Conservation (phyloP, 371 early-diverging fungal genomes). For the Nosema muscidifuracis region DNA sequence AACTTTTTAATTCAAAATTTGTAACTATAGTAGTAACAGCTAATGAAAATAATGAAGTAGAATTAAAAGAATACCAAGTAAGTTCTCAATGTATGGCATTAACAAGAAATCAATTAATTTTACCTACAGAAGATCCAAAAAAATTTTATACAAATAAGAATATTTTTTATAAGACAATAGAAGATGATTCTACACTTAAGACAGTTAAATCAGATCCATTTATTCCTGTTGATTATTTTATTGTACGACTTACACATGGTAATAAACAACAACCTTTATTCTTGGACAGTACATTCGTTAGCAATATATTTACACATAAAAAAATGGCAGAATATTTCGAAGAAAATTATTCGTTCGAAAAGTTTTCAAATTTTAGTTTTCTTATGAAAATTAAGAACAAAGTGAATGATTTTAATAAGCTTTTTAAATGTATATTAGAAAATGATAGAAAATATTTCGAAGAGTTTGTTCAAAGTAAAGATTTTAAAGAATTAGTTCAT, state of each 20-base stretch:
- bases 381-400: constrained; percentile 20
- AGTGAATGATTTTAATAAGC: background rate
- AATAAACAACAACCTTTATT: constrained; percentile 29
- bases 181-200: constrained; percentile 16
- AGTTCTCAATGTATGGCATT: constrained; percentile 80
- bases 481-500: constrained; percentile 36
- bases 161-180: constrained; percentile 56
- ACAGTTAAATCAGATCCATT: constrained; percentile 31
- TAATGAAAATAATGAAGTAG: constrained; percentile 71
- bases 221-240: constrained; percentile 50
- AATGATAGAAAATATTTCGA: constrained; percentile 14
- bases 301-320: constrained; percentile 13
- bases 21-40: constrained; percentile 63
- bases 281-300: constrained; percentile 1
- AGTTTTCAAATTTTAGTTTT: constrained; percentile 42
- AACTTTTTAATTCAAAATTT: constrained; percentile 78
- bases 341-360: constrained; percentile 34
- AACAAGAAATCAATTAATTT: constrained; percentile 78
- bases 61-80: constrained; percentile 78
- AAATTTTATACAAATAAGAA: constrained; percentile 75
- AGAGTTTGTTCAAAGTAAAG: background rate
- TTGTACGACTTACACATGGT: constrained; percentile 48
- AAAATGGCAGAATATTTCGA: constrained; percentile 48
- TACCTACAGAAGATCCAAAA: constrained; percentile 75
- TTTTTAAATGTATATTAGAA: constrained; percentile 19